These are phyloP conservation scores for Entophlyctis helioformis DNA, from an alignment of 192 early-diverging fungal genomes.

Conservation along the genomic window DNA sequence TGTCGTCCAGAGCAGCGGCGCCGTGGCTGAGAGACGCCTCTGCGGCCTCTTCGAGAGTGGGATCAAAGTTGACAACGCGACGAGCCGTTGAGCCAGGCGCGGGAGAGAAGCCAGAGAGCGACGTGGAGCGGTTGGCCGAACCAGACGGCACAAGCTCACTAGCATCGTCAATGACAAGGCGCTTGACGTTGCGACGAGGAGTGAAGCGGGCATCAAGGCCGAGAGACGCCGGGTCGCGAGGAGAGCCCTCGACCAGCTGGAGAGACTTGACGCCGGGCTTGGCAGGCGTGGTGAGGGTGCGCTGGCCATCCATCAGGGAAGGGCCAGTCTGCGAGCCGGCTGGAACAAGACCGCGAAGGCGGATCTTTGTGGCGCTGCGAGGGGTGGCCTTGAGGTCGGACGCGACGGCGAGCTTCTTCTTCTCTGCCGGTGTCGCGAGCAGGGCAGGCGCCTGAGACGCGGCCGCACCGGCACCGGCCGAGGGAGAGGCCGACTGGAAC, in stretches of 20 bases:
- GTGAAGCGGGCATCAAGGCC: slow-evolving; percentile 55
- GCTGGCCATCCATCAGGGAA: no score
- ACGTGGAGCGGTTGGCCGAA: not conserved
- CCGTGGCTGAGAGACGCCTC: no score
- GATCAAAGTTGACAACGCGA: slow-evolving; percentile 23
- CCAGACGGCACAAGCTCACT: no score
- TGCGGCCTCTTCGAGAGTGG: slow-evolving; percentile 13
- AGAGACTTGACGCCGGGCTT: slow-evolving; percentile 6
- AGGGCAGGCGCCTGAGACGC: slow-evolving; percentile 7
- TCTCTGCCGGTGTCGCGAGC: slow-evolving; percentile 10
- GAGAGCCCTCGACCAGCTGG: slow-evolving; percentile 24
- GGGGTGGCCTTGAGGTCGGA: slow-evolving; percentile 68
- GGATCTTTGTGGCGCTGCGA: slow-evolving; percentile 54
- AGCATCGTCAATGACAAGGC: slow-evolving; percentile 48
- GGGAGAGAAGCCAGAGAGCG: no score
- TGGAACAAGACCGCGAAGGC: slow-evolving; percentile 60
- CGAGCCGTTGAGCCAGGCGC: no score
- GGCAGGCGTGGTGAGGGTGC: no score
- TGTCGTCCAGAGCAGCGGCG: slow-evolving; percentile 2
- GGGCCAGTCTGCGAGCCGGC: slow-evolving; percentile 8
- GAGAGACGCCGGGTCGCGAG: slow-evolving; percentile 12
- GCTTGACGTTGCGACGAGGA: slow-evolving; percentile 61
- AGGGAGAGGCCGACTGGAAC: slow-evolving; percentile 37
- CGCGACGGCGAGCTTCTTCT: slow-evolving; percentile 58
- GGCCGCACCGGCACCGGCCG: slow-evolving; percentile 9